These are phyloP conservation scores for Eurotiales sp. DNA, from an alignment of 2,329 filamentous ascomycete species.

Conservation along the genomic window DNA sequence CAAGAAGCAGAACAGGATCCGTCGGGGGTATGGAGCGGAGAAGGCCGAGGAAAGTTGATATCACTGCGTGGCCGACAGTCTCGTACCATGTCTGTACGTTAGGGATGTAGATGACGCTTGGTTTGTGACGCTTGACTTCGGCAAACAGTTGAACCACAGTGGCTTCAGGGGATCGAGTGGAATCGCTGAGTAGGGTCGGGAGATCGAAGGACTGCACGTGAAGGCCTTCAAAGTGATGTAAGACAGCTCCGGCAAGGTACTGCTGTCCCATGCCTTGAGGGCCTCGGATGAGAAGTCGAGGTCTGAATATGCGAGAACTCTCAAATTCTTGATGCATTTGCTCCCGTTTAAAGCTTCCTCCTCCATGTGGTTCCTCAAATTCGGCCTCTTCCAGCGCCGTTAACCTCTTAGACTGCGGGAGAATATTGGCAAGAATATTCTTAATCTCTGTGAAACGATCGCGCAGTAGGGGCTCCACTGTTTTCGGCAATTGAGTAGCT, in stretches of 20 bases:
- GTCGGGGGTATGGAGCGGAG: constrained; percentile 80
- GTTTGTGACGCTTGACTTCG: constrained; percentile 90
- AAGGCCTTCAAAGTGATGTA: constrained; percentile 88
- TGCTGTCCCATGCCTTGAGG: constrained; percentile 85
- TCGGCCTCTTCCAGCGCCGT: constrained; percentile 93
- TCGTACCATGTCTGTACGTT: constrained; percentile 84
- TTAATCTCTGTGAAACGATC: constrained; percentile 69
- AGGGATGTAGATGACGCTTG: constrained; percentile 91
- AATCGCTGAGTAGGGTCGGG: constrained; percentile 78
- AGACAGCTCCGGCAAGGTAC: constrained; percentile 77
- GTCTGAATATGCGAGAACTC: constrained; percentile 79
- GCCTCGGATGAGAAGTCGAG: constrained; percentile 80
- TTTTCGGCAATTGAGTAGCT: constrained; percentile 73
- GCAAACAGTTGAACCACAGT: constrained; percentile 86
- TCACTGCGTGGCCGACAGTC: constrained; percentile 59
- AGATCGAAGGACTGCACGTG: constrained; percentile 95
- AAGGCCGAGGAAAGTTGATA: constrained; percentile 79
- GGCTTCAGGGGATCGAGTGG: constrained; percentile 75
- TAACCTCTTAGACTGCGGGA: constrained; percentile 80
- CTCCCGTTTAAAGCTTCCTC: constrained; percentile 81
- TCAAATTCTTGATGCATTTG: constrained; percentile 77
- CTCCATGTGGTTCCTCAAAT: constrained; percentile 78
- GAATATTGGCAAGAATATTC: constrained; percentile 64
- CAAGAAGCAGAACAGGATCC: constrained; percentile 82
- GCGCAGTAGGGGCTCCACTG: constrained; percentile 75